Evolutionary conservation across 352 stramenopile species (phyloP).

Genomic region (Pythium biforme): DNA sequence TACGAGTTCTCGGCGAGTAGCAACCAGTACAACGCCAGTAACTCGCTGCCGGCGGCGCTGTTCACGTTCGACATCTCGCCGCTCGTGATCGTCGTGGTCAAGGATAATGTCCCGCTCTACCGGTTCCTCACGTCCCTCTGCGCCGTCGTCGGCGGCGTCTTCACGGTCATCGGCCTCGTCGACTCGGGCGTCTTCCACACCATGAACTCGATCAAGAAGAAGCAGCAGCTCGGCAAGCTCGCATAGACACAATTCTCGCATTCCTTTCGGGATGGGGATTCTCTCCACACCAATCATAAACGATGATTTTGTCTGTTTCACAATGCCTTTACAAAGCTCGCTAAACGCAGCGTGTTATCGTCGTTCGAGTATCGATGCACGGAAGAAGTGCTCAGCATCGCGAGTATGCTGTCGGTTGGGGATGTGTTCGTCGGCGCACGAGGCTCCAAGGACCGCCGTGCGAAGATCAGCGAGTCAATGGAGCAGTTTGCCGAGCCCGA

Average conservation of each 20-base stretch:
- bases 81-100: constrained; percentile 66
- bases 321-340: not conserved
- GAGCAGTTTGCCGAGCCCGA: constrained; percentile 63
- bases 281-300: too few relatives aligned
- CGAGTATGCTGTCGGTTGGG: constrained; percentile 94
- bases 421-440: constrained; percentile 69
- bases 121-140: constrained; percentile 83
- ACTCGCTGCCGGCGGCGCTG: constrained; percentile 57
- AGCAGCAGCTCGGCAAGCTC: constrained; percentile 79
- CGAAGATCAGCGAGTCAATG: constrained; percentile 66
- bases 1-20: constrained; percentile 82
- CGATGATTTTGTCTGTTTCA: too few relatives aligned
- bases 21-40: constrained; percentile 69
- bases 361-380: constrained; percentile 82
- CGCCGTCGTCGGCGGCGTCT: constrained; percentile 77
- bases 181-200: constrained; percentile 79
- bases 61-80: constrained; percentile 85
- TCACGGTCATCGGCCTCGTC: constrained; percentile 77
- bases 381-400: constrained; percentile 93
- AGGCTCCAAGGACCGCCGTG: constrained; percentile 63
- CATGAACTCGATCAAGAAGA: constrained; percentile 85
- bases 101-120: constrained; percentile 74
- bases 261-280: not conserved
- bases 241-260: constrained; percentile 23
- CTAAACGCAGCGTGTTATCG: constrained; percentile 45